Evolutionary conservation across 768 basidiomycete species (phyloP), one percentile per base, ranked within the genome.

Genomic region (Mycena maculata): DNA sequence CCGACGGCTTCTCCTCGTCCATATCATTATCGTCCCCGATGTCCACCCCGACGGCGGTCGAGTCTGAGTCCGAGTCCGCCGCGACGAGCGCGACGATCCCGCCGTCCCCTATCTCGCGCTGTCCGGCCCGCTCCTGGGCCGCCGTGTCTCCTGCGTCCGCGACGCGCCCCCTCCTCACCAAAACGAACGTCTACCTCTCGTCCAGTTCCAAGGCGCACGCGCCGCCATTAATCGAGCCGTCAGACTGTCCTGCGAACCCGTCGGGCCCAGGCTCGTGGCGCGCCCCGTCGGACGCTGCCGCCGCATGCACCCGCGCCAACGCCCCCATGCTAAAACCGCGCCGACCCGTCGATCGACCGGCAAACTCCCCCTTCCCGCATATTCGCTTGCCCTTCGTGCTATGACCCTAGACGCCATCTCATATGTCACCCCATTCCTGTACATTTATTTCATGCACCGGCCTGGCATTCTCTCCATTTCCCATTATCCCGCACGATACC

Each of bases 41-140:
- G 20, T 70, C 65, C 18, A 41, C 65, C 28, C 25, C 47, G 30
- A 59, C 63, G 5, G 64, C 64, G 13, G 42, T 62, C 60, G 60
- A 70, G 30, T 53, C 60, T n/a, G 25, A 65, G 8, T 20, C 49
- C 18, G 28, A 52, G 22, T 44, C 33, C 41, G 27, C 63, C 23
- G 20, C 33, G 27, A 65, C 55, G 30, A 49, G 49, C 4, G 38
- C 57, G n/a, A n/a, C n/a, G n/a, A n/a, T n/a, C n/a, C 52, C 47
- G 13, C 27, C 49, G 20, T 53, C 67, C 57, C 41, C 60, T 16
- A 39, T 25, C 5, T 60, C 45, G 9, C 44, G 45, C 30, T 56
- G 39, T 23, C 47, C 39, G 0, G 28, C 20, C 38, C 60, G 55
- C 13, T 54, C 65, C 36, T 66, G 57, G 65, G 48, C 64, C 12